These are phyloP conservation scores for Pinguiococcus pyrenoidosus DNA, from an alignment of 108 stramenopile genomes.

Conservation along the genomic window DNA sequence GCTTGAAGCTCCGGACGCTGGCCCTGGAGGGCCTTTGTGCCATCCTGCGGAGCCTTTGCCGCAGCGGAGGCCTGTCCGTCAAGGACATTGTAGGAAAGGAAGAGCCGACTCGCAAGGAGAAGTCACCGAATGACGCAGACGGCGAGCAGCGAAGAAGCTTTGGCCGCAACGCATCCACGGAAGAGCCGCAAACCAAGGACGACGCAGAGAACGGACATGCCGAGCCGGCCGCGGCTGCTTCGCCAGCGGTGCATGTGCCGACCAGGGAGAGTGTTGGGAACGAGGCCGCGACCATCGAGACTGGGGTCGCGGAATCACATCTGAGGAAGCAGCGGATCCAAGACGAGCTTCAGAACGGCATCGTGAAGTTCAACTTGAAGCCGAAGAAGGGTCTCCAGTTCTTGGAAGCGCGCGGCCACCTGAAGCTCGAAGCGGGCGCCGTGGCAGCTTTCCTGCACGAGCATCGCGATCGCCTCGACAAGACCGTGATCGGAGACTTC, in stretches of 20 bases:
- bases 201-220: neutral
- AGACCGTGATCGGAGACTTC: constrained; percentile 91
- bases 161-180: no score
- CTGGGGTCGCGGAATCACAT: no score
- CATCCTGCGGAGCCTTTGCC: no score
- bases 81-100: no score
- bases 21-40: constrained; percentile 5
- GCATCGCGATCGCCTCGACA: constrained; percentile 75
- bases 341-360: constrained; percentile 67
- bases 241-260: neutral
- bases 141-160: no score
- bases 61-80: no score
- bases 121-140: no score
- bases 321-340: constrained; percentile 75
- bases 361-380: constrained; percentile 88
- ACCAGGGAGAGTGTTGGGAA: neutral
- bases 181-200: no score
- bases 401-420: constrained; percentile 63
- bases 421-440: constrained; percentile 60
- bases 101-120: no score
- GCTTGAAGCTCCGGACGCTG: neutral
- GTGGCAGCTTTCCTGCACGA: constrained; percentile 72
- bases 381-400: constrained; percentile 68
- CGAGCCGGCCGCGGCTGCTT: neutral
- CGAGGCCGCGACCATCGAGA: no score